Evolutionary conservation across 2,329 filamentous ascomycete species (phyloP).

Genomic region (Elsinoe ampelina): DNA sequence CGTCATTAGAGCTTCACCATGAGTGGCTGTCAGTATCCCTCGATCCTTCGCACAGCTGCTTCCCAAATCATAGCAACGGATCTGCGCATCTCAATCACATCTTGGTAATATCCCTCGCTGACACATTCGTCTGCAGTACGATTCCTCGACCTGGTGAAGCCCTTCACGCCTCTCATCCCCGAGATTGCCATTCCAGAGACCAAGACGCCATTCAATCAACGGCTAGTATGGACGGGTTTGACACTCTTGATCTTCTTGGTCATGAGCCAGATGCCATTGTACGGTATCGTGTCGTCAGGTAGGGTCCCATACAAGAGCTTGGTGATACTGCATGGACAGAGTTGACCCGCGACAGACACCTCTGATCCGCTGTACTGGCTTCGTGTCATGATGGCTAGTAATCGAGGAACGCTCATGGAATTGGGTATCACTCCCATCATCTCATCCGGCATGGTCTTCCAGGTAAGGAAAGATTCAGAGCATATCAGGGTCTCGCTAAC

Average conservation of each 20-base stretch:
- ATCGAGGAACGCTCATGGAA: conserved; percentile 45
- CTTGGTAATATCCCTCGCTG: neutral
- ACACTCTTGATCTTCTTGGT: conserved; percentile 98
- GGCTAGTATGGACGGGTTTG: conserved; percentile 44
- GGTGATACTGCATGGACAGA: neutral
- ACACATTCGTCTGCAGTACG: conserved; percentile 55
- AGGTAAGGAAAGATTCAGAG: conserved; percentile 37
- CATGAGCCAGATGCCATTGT: conserved; percentile 98
- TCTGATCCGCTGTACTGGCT: conserved; percentile 99
- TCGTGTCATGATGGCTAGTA: conserved; percentile 99
- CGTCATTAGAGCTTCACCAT: conserved; percentile 32
- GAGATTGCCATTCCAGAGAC: conserved; percentile 98
- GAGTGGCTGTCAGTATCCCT: conserved; percentile 47
- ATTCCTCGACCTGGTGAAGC: conserved; percentile 99
- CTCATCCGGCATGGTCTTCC: conserved; percentile 99
- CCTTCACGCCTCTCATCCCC: conserved; percentile 97
- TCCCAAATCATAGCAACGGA: no score
- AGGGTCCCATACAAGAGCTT: conserved; percentile 37
- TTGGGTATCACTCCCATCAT: conserved; percentile 81
- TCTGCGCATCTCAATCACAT: no score
- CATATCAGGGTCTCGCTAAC: conserved; percentile 27
- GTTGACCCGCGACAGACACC: conserved; percentile 42
- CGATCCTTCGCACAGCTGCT: neutral
- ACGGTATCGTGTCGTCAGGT: conserved; percentile 93
- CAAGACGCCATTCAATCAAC: conserved; percentile 96